Evolutionary conservation across 2,329 filamentous ascomycete genomes (phyloP).

Genomic region (Scytalidium sp.): DNA sequence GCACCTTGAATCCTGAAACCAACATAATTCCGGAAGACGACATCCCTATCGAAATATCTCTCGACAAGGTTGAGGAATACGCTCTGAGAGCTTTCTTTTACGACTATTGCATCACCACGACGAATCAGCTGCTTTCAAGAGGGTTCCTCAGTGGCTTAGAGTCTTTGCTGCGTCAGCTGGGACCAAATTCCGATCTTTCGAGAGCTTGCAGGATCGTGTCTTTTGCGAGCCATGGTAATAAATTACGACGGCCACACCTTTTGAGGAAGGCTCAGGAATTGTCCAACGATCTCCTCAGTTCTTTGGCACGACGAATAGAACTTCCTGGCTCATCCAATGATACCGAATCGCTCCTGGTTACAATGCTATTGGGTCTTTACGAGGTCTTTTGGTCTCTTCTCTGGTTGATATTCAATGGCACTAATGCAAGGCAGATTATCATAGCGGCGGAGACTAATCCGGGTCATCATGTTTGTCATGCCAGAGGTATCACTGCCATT

Average conservation of each 20-base stretch:
- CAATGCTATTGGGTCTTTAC: constrained; percentile 20
- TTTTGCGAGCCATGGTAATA: constrained; percentile 16
- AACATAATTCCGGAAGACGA: constrained; percentile 15
- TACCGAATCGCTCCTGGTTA: constrained; percentile 12
- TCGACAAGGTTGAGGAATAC: constrained; percentile 11
- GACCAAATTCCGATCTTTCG: constrained; percentile 15
- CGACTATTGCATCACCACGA: constrained; percentile 17
- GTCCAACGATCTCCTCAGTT: constrained; percentile 16
- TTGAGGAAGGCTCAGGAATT: constrained; percentile 7
- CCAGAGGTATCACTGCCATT: constrained; percentile 13
- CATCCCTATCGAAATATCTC: constrained; percentile 11
- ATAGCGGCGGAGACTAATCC: constrained; percentile 8
- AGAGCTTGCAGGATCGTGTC: constrained; percentile 19
- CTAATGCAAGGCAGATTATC: constrained; percentile 10
- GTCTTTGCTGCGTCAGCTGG: constrained; percentile 8
- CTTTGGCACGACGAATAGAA: constrained; percentile 13
- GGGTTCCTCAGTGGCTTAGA: constrained; percentile 18
- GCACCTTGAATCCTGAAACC: constrained; percentile 14
- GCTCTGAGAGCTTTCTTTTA: constrained; percentile 20
- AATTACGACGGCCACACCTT: constrained; percentile 13
- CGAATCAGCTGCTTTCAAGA: constrained; percentile 14
- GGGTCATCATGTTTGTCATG: constrained; percentile 14
- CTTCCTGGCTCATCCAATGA: constrained; percentile 2
- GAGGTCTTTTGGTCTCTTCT: constrained; percentile 10
- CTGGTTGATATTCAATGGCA: neutral